A percentile compares a stretch with the other conserved stretches of the same genome.
phyloP scores from a whole-genome alignment of 768 basidiomycete genomes.

The Boletus tylopilopsis region DNA sequence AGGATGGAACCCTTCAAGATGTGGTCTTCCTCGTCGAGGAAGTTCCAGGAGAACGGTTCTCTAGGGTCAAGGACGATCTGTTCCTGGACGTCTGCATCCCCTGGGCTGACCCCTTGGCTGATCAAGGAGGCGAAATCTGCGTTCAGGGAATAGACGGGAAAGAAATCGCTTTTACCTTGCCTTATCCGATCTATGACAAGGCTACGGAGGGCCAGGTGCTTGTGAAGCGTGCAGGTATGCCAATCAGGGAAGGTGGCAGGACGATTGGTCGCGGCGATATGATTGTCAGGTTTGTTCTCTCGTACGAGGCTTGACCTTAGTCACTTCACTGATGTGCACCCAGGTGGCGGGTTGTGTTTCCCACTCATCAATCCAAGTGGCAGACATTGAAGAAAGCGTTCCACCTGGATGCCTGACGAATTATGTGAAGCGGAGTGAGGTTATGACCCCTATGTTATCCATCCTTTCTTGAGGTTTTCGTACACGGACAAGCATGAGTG shows the following conservation, averaged over 20 bases:
- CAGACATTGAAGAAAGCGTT: conserved; percentile 27
- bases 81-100: conserved; percentile 52
- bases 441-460: conserved; percentile 20
- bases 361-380: conserved; percentile 31
- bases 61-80: conserved; percentile 54
- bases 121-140: conserved; percentile 45
- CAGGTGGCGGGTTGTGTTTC: conserved; percentile 34
- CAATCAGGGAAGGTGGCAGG: conserved; percentile 48
- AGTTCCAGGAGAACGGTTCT: conserved; percentile 53
- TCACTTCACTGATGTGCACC: conserved; percentile 1
- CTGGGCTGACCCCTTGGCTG: conserved; percentile 48
- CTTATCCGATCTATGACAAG: conserved; percentile 48
- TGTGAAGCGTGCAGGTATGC: conserved; percentile 67
- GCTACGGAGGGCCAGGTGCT: conserved; percentile 46
- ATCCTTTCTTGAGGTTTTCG: conserved; percentile 15
- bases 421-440: conserved; percentile 4
- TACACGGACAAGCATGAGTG: conserved; percentile 15
- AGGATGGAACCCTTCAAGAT: conserved; percentile 55
- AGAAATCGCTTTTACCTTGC: conserved; percentile 46
- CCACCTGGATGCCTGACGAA: conserved; percentile 24
- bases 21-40: conserved; percentile 66
- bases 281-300: conserved; percentile 47
- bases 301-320: background rate
- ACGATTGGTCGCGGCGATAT: conserved; percentile 59
- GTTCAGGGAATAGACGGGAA: conserved; percentile 59